Conservation (phyloP, 352 stramenopile species). For the Globisporangium solare region DNA sequence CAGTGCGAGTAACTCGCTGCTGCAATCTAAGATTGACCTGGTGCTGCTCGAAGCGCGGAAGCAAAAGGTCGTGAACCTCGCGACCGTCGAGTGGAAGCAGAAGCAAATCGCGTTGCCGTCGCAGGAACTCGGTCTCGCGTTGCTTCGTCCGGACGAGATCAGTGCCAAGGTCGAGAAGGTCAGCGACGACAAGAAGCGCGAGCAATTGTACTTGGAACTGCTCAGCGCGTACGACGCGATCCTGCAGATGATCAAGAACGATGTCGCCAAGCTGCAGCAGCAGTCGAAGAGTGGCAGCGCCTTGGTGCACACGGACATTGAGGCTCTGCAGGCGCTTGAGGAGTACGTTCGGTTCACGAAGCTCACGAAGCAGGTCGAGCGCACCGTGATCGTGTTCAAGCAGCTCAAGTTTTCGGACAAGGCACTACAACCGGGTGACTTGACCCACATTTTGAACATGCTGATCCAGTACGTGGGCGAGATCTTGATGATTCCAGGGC, state of each 20-base stretch:
- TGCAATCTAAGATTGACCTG: constrained; percentile 84
- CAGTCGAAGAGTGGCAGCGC: constrained; percentile 72
- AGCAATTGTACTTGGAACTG: constrained; percentile 63
- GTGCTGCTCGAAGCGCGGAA: constrained; percentile 81
- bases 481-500: constrained; percentile 61
- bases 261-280: constrained; percentile 60
- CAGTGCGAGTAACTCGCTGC: constrained; percentile 59
- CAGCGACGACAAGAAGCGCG: constrained; percentile 62
- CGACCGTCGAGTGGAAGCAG: constrained; percentile 76
- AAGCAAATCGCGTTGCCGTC: constrained; percentile 67
- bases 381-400: constrained; percentile 54
- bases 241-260: constrained; percentile 62
- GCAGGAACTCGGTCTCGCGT: constrained; percentile 61
- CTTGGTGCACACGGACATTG: constrained; percentile 69
- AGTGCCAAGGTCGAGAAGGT: constrained; percentile 53
- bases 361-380: constrained; percentile 68
- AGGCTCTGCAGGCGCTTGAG: constrained; percentile 56
- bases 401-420: constrained; percentile 53
- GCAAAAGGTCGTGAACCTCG: constrained; percentile 80
- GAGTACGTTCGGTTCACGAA: constrained; percentile 76
- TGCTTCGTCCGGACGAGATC: constrained; percentile 75
- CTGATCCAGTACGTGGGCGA: constrained; percentile 76
- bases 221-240: constrained; percentile 70
- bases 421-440: constrained; percentile 44
- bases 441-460: constrained; percentile 82